Evolutionary conservation across 192 early-diverging fungal species (phyloP), one percentile per base, ranked within the genome.

Genomic region (Paraglomus occultum): DNA sequence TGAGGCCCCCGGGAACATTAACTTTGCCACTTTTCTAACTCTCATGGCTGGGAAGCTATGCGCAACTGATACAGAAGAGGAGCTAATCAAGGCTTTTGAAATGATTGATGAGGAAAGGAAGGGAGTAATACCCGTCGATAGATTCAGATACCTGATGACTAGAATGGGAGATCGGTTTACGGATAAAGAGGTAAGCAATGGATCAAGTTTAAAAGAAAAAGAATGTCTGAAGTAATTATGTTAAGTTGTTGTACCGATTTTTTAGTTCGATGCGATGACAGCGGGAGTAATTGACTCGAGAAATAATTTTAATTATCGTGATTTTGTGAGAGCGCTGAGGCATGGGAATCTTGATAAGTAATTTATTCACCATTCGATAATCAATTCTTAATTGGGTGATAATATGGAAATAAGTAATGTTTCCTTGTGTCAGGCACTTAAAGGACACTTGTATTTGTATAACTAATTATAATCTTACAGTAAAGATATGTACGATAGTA

Each of bases 21-120:
- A 96, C 80, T 98, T 98, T 72, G 96, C 96, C 58, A 92, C 96
- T 85, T 98, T 98, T 72, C 74, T 98, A 63, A 98, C 96, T 5
- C 74, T 98, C 70, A 92, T 98, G 90, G 94, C 91, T 46, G 94
- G 96, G 78, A 95, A 95, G 70, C 79, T 96, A 61, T 88, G 85
- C 40, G 93, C 93, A 6, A 95, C 93, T 1, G 96, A 98, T 75
- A 90, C 93, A 11, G 94, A 95, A 67, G 83, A 87, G 60, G 92
- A 94, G 72, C 95, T 98, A 58, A 70, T 94, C 67, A 86, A 90
- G 64, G 96, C 96, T 1, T 98, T 98, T 71, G 92, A 95, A 73
- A 86, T 87, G 12, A 96, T 98, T 84, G 96, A 98, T 76, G 88
- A 92, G 6, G 83, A 84, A 17, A 85, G 89, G 49, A 89, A 87